Evolutionary conservation across 75 land plant species (phyloP).

Genomic region (Sequoiadendron giganteum): DNA sequence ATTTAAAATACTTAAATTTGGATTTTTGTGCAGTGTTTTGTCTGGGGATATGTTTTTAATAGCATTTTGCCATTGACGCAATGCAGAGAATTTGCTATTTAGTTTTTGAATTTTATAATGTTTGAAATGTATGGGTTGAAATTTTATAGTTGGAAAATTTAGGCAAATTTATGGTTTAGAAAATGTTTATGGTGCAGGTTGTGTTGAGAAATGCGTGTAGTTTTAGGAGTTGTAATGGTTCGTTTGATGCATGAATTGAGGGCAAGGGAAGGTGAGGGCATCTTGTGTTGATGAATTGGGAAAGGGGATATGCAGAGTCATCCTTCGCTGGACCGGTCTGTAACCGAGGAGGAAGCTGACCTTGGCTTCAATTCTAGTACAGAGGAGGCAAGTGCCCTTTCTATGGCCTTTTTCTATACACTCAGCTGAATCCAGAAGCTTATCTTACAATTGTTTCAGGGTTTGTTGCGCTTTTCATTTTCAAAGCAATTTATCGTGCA

Average conservation of each 20-base stretch:
- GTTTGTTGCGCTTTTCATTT: background rate
- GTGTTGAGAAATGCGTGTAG: background rate
- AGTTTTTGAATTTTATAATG: background rate
- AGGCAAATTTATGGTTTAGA: background rate
- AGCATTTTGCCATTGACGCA: background rate
- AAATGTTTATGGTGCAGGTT: background rate
- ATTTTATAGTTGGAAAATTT: background rate
- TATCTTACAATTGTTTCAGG: background rate
- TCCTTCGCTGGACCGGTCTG: background rate
- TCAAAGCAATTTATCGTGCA: background rate
- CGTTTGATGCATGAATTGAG: conserved; percentile 8
- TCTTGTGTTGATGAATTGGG: conserved; percentile 8
- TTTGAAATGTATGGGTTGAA: background rate
- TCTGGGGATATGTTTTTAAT: background rate
- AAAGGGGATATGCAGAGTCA: conserved; percentile 10
- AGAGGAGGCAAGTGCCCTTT: conserved; percentile 2
- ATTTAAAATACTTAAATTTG: background rate
- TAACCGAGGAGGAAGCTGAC: background rate
- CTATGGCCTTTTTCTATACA: background rate
- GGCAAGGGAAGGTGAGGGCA: background rate
- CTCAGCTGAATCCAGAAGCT: background rate
- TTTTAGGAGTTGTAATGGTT: background rate
- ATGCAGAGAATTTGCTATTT: background rate
- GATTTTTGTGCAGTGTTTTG: background rate
- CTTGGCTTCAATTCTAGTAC: conserved; percentile 8